These are phyloP conservation scores for Medicago arabica DNA, from an alignment of 306 rosid genomes.

Conservation along the genomic window DNA sequence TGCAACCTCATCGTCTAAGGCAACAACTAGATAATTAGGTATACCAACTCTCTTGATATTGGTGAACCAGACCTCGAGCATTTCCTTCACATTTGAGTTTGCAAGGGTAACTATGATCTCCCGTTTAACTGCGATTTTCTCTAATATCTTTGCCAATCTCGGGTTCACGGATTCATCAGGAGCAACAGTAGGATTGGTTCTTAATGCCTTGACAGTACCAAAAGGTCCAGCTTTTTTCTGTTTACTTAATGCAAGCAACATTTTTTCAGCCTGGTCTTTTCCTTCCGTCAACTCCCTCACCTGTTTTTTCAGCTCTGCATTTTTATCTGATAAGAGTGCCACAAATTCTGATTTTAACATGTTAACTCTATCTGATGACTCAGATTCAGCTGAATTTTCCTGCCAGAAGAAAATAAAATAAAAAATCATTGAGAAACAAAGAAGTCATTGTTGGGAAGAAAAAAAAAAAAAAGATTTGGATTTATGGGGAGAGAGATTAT, in stretches of 20 bases:
- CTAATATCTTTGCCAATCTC: conserved; percentile 77
- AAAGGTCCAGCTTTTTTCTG: conserved; percentile 78
- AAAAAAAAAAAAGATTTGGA: no score
- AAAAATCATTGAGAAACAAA: not conserved
- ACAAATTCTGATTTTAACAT: conserved; percentile 69
- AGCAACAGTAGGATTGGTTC: conserved; percentile 73
- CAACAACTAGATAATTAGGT: conserved; percentile 82
- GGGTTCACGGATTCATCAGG: conserved; percentile 88
- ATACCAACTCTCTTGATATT: conserved; percentile 78
- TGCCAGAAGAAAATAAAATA: conserved; percentile 35
- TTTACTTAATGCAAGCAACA: conserved; percentile 69
- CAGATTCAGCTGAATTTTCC: conserved; percentile 67
- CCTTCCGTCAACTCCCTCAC: conserved; percentile 70
- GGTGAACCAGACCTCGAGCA: conserved; percentile 85
- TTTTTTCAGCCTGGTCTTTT: conserved; percentile 84
- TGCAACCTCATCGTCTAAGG: conserved; percentile 70
- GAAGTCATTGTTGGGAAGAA: no score
- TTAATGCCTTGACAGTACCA: conserved; percentile 78
- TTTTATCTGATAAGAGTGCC: conserved; percentile 56
- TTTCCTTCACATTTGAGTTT: conserved; percentile 79
- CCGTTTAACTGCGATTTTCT: conserved; percentile 68
- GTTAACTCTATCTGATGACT: conserved; percentile 71
- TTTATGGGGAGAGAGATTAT: no score
- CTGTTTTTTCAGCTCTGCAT: conserved; percentile 62
- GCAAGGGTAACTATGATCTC: conserved; percentile 92